phyloP scores from a whole-genome alignment of 2,329 filamentous ascomycete species.

The Alternaria hordeiaustralica region DNA sequence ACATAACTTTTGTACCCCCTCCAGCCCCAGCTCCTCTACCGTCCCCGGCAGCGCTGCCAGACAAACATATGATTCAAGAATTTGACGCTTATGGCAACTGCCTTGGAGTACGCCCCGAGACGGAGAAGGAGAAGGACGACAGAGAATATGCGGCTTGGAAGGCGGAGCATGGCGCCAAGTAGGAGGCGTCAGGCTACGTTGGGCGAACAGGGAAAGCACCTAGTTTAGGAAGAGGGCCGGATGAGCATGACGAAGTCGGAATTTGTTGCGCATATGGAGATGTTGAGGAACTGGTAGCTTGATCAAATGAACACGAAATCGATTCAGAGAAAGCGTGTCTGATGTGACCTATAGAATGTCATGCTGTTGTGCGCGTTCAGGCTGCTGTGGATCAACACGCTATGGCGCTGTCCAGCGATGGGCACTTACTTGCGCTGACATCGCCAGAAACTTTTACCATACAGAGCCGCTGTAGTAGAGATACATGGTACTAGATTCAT shows the following conservation, averaged over 20 bases:
- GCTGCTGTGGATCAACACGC: background rate
- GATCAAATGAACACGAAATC: background rate
- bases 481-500: background rate
- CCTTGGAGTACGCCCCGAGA: background rate
- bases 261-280: background rate
- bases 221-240: background rate
- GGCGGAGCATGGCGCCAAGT: background rate
- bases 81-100: background rate
- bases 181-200: background rate
- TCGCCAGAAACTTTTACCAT: background rate
- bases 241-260: background rate
- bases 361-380: background rate
- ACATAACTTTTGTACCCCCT: background rate
- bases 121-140: background rate
- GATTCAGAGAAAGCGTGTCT: no score
- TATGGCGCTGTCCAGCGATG: background rate
- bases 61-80: no score
- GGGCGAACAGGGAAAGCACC: background rate
- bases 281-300: background rate
- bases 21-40: background rate
- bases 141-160: slow-evolving; percentile 4
- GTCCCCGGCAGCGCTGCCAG: background rate
- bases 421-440: background rate
- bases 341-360: no score
- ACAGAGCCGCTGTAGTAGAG: background rate